Conservation (phyloP, 2,329 filamentous ascomycete genomes). For the Trichoderma aggressivum region DNA sequence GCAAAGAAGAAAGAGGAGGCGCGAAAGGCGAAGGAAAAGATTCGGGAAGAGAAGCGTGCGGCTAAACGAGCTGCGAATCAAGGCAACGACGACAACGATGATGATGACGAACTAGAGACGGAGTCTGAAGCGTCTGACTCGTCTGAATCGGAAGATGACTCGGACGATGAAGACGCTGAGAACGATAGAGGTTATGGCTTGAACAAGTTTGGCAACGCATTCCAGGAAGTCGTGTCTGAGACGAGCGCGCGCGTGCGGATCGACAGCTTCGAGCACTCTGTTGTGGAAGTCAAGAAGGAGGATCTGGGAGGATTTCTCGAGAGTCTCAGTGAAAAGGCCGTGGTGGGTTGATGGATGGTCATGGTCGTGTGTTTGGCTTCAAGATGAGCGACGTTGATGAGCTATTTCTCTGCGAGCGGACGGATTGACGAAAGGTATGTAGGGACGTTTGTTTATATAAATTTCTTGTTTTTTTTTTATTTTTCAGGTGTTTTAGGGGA, state of each 20-base stretch:
- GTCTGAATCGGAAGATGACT: conserved; percentile 44
- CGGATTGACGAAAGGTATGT: neutral
- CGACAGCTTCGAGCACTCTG: conserved; percentile 95
- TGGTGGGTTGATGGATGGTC: conserved; percentile 53
- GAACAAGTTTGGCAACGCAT: conserved; percentile 91
- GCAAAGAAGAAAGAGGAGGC: conserved; percentile 59
- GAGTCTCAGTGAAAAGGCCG: conserved; percentile 84
- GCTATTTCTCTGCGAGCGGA: neutral
- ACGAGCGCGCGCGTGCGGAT: conserved; percentile 86
- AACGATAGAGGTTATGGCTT: conserved; percentile 66
- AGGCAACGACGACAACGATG: conserved; percentile 44
- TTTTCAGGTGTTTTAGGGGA: neutral
- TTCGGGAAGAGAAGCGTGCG: conserved; percentile 58
- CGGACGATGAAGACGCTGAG: conserved; percentile 51
- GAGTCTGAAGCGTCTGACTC: conserved; percentile 42
- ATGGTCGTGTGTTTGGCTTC: neutral
- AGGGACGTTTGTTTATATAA: neutral
- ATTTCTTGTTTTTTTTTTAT: neutral
- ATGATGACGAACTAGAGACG: conserved; percentile 47
- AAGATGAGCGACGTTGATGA: neutral
- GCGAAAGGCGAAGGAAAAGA: conserved; percentile 54
- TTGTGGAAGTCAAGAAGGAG: conserved; percentile 97
- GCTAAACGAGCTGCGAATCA: conserved; percentile 49
- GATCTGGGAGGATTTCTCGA: conserved; percentile 89
- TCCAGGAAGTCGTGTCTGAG: conserved; percentile 90